Evolutionary conservation across 805 yeast genomes (phyloP).

Genomic region (Wickerhamomyces mucosus): DNA sequence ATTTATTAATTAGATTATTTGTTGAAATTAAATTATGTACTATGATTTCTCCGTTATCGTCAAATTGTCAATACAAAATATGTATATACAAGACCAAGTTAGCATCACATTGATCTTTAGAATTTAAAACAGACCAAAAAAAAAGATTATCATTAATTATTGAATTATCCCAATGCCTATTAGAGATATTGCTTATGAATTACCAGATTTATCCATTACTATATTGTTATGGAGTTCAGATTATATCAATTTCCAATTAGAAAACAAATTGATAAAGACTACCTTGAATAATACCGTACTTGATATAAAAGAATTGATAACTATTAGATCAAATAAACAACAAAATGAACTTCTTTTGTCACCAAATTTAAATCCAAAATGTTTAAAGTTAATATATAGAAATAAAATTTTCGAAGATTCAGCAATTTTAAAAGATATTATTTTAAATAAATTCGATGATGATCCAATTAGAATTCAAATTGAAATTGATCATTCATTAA

Average conservation of each 20-base stretch:
- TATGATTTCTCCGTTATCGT: no score
- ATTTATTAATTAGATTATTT: no score
- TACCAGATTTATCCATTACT: constrained; percentile 6
- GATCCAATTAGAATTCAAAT: constrained; percentile 11
- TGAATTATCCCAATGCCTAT: no score
- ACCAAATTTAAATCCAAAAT: constrained; percentile 8
- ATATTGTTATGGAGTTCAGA: constrained; percentile 17
- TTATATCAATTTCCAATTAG: constrained; percentile 6
- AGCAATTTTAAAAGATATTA: constrained; percentile 8
- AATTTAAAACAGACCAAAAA: no score
- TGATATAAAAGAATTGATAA: constrained; percentile 17
- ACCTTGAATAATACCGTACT: constrained; percentile 18
- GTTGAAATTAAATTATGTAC: no score
- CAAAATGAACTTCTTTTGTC: constrained; percentile 3
- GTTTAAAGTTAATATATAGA: constrained; percentile 7
- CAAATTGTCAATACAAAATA: no score
- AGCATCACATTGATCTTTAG: no score
- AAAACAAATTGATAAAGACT: constrained; percentile 12
- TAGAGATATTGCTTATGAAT: constrained; percentile 14
- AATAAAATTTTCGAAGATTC: constrained; percentile 10
- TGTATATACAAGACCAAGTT: no score
- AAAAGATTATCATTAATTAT: no score
- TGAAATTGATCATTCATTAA: constrained; percentile 11
- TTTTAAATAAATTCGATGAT: constrained; percentile 6
- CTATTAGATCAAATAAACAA: constrained; percentile 9